Evolutionary conservation across 805 yeast genomes (phyloP).

Genomic region (Torulaspora indica): DNA sequence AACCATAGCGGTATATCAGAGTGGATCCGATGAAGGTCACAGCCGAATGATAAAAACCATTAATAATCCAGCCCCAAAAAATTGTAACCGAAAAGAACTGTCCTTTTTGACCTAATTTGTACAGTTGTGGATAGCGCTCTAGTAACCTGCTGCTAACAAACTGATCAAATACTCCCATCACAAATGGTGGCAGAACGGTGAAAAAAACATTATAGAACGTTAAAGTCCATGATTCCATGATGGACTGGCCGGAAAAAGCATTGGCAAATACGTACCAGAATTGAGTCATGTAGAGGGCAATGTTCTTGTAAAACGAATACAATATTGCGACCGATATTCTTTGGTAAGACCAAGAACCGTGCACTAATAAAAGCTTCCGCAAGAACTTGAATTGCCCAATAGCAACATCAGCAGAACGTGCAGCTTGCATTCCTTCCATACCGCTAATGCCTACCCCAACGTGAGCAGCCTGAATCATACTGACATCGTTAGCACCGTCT

Average conservation of each 20-base stretch:
- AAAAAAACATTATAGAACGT: slow-evolving; percentile 93
- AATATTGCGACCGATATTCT: slow-evolving; percentile 88
- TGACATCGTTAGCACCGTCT: slow-evolving; percentile 98
- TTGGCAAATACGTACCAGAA: slow-evolving; percentile 95
- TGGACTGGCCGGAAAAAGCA: slow-evolving; percentile 91
- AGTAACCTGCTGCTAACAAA: slow-evolving; percentile 85
- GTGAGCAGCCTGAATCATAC: slow-evolving; percentile 99
- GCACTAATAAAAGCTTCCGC: slow-evolving; percentile 79
- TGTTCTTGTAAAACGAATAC: slow-evolving; percentile 92
- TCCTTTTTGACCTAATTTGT: slow-evolving; percentile 84
- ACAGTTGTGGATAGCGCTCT: slow-evolving; percentile 88
- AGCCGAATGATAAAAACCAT: slow-evolving; percentile 92
- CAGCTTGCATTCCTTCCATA: slow-evolving; percentile 99
- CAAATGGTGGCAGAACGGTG: slow-evolving; percentile 93
- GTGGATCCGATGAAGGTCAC: slow-evolving; percentile 70
- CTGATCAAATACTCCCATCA: slow-evolving; percentile 94
- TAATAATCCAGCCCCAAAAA: slow-evolving; percentile 96
- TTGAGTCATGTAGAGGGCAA: slow-evolving; percentile 94
- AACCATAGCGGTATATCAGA: slow-evolving; percentile 64
- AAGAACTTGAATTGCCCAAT: slow-evolving; percentile 92
- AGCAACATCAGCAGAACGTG: slow-evolving; percentile 94
- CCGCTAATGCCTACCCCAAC: slow-evolving; percentile 99
- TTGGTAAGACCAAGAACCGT: slow-evolving; percentile 97
- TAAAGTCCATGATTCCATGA: slow-evolving; percentile 96
- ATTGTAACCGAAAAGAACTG: slow-evolving; percentile 84